Evolutionary conservation across 1,284 basidiomycete genomes (phyloP), one percentile per base, ranked within the genome.

Genomic region (Rhizoctonia solani): DNA sequence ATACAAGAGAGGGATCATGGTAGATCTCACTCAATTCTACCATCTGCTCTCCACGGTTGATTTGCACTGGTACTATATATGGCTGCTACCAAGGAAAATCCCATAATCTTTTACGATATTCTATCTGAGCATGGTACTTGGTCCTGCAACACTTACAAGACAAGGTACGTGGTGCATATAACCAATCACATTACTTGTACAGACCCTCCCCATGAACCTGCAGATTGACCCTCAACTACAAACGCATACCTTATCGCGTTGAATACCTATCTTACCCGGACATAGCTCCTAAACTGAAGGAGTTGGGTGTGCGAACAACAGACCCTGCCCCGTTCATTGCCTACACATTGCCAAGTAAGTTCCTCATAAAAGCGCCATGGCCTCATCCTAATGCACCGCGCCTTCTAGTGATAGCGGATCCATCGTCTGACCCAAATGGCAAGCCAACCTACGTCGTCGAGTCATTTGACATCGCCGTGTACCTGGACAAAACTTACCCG

Each of bases 281-380:
- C 19, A 72, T 72, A 39, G 70, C 70, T 41, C 55, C 67, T 6
- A 69, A 53, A 11, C 52, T 72, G 1, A 63, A 66, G 23, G 46
- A 27, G 16, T 54, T 71, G 30, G 72, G 69, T 9, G 50, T 68
- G 14, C 49, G 32, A 29, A 23, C 67, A 70, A 80, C 82, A 72
- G 79, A 76, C 6, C 73, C 82, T 32, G 73, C 78, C n/a, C 44
- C 44, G 6, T n/a, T 37, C 19, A 32, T 49, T 11, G 27, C 9
- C 11, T 69, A 63, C 50, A 69, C 69, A 1, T 27, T 69, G 27
- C 69, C 69, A 5, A 61, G 58, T 61, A 34, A 32, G 58, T 29
- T n/a, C 23, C 11, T 37, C 23, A 6, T 29, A 9, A 19, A 3
- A 16, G n/a, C n/a, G 19, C 9, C 19, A 14, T 16, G 9, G 16